Conservation (phyloP, 192 early-diverging fungal genomes). For the Coemansia sp. region DNA sequence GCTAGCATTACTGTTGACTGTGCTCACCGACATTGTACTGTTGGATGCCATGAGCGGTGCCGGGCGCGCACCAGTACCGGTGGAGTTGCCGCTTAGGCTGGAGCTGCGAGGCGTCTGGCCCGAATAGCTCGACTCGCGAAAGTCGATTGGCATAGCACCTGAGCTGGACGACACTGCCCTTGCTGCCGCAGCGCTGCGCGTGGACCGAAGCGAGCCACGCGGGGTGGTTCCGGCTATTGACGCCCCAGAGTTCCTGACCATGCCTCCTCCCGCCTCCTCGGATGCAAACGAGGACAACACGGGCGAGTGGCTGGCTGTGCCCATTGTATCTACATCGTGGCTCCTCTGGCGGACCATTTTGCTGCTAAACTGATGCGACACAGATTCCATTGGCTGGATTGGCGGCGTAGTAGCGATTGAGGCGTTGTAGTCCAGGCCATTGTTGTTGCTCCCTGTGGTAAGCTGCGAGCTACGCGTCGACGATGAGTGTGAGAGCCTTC, state of each 20-base stretch:
- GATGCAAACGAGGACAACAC: neutral
- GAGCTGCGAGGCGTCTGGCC: conserved; percentile 30
- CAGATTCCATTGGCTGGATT: neutral
- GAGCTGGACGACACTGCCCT: neutral
- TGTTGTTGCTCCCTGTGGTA: conserved; percentile 39
- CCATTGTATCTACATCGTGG: conserved; percentile 31
- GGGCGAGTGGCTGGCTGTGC: neutral
- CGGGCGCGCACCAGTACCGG: conserved; percentile 4
- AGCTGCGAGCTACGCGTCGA: conserved; percentile 39
- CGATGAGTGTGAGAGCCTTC: conserved; percentile 45
- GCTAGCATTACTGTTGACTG: conserved; percentile 11
- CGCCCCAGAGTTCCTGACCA: neutral
- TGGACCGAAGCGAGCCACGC: conserved; percentile 44
- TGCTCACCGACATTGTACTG: conserved; percentile 32
- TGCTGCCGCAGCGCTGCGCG: conserved; percentile 34
- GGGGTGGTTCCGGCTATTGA: conserved; percentile 13
- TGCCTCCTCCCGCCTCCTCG: neutral
- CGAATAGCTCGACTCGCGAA: conserved; percentile 18
- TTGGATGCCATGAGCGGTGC: conserved; percentile 18
- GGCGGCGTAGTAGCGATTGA: conserved; percentile 2
- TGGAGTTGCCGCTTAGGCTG: conserved; percentile 13
- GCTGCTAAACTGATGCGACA: neutral
- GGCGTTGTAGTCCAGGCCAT: conserved; percentile 4
- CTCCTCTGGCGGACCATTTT: conserved; percentile 25
- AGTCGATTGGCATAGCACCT: neutral